phyloP scores from a whole-genome alignment of 1,284 basidiomycete genomes.

The Cerrena zonata region DNA sequence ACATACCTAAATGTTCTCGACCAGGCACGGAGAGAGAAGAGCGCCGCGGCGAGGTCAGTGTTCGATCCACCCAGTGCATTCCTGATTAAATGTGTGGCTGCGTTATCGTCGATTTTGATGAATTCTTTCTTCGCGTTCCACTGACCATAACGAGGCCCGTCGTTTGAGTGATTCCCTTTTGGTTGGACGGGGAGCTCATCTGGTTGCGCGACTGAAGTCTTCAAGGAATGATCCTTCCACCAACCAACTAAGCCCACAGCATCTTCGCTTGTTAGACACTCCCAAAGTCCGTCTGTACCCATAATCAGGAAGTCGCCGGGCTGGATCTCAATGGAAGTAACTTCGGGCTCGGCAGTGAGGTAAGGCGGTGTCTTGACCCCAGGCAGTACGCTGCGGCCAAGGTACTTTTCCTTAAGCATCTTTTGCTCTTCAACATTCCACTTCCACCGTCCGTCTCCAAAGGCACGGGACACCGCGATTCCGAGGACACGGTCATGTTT shows the following conservation, averaged over 20 bases:
- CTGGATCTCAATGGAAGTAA: conserved; percentile 31
- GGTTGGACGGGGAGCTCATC: conserved; percentile 15
- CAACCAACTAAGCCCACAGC: conserved; percentile 50
- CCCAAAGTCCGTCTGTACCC: conserved; percentile 55
- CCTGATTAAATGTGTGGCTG: conserved; percentile 48
- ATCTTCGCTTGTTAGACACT: conserved; percentile 52
- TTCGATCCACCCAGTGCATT: conserved; percentile 60
- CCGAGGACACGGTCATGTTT: conserved; percentile 39
- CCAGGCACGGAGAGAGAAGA: conserved; percentile 37
- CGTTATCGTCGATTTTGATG: conserved; percentile 41
- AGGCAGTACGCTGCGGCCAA: conserved; percentile 25
- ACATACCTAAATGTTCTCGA: conserved; percentile 34
- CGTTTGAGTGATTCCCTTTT: conserved; percentile 13
- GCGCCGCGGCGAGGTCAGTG: conserved; percentile 39
- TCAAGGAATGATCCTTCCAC: conserved; percentile 33
- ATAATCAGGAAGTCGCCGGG: conserved; percentile 53
- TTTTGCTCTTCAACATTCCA: conserved; percentile 35
- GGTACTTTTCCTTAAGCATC: conserved; percentile 29
- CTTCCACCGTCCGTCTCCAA: conserved; percentile 49
- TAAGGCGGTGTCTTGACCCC: conserved; percentile 42
- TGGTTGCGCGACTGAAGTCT: background rate
- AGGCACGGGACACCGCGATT: conserved; percentile 42
- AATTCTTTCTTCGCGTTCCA: conserved; percentile 41
- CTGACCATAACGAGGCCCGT: conserved; percentile 24
- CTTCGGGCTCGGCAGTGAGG: conserved; percentile 54